phyloP scores from a whole-genome alignment of 768 basidiomycete species.

The Boletellus emodensis region DNA sequence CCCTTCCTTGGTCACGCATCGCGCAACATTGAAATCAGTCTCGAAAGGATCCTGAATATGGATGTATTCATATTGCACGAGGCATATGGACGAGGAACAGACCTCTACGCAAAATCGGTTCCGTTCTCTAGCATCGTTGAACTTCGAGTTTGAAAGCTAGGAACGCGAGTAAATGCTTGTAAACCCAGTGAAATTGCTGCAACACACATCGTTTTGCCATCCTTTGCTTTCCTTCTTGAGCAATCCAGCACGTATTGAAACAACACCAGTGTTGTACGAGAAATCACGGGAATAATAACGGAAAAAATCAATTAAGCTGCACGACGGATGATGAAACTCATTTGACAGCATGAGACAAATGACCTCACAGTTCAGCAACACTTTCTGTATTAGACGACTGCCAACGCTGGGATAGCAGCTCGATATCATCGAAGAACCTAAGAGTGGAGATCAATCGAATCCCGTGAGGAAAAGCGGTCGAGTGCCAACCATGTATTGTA shows the following conservation, averaged over 20 bases:
- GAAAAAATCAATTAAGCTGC: conserved; percentile 94
- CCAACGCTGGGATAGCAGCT: conserved; percentile 88
- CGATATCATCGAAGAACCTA: conserved; percentile 98
- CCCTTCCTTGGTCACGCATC: conserved; percentile 95
- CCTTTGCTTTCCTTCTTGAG: conserved; percentile 91
- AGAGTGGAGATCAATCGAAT: conserved; percentile 6
- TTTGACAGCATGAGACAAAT: background rate
- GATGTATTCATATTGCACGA: conserved; percentile 1
- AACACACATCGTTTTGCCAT: conserved; percentile 89
- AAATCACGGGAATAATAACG: conserved; percentile 95
- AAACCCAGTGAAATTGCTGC: background rate
- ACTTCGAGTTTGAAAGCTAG: conserved; percentile 51
- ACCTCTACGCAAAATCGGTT: conserved; percentile 97
- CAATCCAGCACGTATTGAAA: conserved; percentile 84
- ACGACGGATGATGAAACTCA: conserved; percentile 8
- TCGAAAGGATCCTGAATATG: conserved; percentile 87
- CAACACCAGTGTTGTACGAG: conserved; percentile 84
- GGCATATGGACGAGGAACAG: conserved; percentile 11
- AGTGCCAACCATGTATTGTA: conserved; percentile 71
- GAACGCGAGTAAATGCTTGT: conserved; percentile 6
- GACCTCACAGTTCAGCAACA: conserved; percentile 84
- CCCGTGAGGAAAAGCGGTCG: conserved; percentile 1
- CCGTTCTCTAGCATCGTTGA: conserved; percentile 74
- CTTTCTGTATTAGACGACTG: conserved; percentile 89
- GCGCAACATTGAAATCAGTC: conserved; percentile 90